Evolutionary conservation across 176 grass and related monocot genomes (phyloP).

Genomic region (Eleusine indica): DNA sequence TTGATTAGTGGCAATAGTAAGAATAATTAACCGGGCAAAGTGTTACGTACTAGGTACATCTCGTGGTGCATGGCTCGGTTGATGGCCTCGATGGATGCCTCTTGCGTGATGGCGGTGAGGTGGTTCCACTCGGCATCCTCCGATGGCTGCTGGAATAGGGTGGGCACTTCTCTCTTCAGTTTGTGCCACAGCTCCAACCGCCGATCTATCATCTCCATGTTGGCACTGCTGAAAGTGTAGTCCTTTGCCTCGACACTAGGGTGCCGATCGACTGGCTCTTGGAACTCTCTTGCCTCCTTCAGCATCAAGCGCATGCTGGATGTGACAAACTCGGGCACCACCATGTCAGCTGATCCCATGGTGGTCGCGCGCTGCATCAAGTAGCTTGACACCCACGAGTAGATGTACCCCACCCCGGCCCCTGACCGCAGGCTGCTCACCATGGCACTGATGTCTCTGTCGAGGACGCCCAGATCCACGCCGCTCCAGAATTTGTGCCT

Average conservation of each 20-base stretch:
- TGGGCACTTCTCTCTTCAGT: not conserved
- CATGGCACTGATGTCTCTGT: not conserved
- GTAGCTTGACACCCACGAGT: not conserved
- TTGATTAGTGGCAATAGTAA: no score
- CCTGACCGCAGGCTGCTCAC: not conserved
- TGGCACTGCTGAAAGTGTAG: not conserved
- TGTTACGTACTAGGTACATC: slow-evolving; percentile 3
- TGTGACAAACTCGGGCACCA: not conserved
- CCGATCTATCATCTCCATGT: not conserved
- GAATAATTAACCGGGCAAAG: no score
- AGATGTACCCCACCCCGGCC: not conserved
- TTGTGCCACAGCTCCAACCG: not conserved
- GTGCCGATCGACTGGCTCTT: not conserved
- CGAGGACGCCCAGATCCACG: not conserved
- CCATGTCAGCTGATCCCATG: not conserved
- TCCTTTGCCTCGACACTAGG: not conserved
- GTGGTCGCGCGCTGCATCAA: not conserved
- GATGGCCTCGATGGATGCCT: slow-evolving; percentile 22
- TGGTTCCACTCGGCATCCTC: not conserved
- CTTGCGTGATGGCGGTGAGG: not conserved
- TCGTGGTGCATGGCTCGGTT: slow-evolving; percentile 25
- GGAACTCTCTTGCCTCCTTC: not conserved
- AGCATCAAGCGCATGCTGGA: not conserved
- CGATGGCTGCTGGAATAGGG: not conserved
- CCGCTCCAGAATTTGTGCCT: not conserved